These are phyloP conservation scores for Penicillium cosmopolitanum DNA, from an alignment of 495 filamentous ascomycete species.

Conservation along the genomic window DNA sequence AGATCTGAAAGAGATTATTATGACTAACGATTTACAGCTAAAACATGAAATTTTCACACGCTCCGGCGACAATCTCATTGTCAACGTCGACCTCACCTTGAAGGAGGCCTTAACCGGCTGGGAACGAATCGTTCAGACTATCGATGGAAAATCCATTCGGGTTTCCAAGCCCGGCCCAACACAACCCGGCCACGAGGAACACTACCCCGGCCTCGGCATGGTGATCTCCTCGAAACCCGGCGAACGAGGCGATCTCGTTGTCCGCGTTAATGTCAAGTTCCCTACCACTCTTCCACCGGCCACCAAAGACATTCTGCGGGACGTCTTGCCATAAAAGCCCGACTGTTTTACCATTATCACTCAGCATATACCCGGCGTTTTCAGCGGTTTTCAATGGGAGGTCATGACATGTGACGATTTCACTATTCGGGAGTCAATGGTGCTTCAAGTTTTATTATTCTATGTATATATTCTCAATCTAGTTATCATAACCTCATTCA, in stretches of 20 bases:
- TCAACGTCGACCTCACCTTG: constrained; percentile 77
- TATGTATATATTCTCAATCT: not conserved
- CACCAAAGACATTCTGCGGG: constrained; percentile 79
- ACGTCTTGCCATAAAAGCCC: constrained; percentile 61
- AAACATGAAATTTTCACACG: constrained; percentile 79
- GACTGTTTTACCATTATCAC: constrained; percentile 11
- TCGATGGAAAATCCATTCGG: constrained; percentile 82
- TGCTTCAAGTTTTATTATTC: not conserved
- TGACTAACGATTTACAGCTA: constrained; percentile 63
- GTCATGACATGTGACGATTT: not conserved
- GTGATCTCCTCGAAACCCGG: constrained; percentile 84
- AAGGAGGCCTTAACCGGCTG: constrained; percentile 98
- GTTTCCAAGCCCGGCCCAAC: constrained; percentile 82
- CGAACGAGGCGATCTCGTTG: constrained; percentile 82
- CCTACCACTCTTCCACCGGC: constrained; percentile 70
- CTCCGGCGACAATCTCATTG: constrained; percentile 81
- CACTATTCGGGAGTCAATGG: constrained; percentile 14
- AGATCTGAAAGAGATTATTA: not conserved
- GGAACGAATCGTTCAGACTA: constrained; percentile 87
- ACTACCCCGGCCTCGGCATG: constrained; percentile 88
- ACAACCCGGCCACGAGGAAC: constrained; percentile 75
- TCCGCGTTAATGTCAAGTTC: constrained; percentile 91
- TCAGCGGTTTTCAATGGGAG: constrained; percentile 24
- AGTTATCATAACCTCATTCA: no score
- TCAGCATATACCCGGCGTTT: constrained; percentile 32